phyloP scores from a whole-genome alignment of 1,139 yeast species.

The Nematodospora anomalae region DNA sequence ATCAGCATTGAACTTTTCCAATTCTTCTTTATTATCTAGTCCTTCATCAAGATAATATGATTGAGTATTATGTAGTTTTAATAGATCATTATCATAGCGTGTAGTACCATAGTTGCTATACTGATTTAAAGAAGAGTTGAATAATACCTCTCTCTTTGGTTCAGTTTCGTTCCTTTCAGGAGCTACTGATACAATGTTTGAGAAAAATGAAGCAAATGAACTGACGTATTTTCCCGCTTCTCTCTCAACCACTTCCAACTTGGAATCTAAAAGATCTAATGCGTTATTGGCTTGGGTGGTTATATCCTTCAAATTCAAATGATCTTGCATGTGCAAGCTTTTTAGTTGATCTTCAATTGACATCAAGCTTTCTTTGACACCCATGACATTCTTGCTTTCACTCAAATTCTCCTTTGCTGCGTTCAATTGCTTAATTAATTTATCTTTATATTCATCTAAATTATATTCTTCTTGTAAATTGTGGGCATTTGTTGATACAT shows the following conservation, averaged over 20 bases:
- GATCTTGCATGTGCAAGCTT: slow-evolving; percentile 15
- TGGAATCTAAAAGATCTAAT: slow-evolving; percentile 65
- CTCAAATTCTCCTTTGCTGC: slow-evolving; percentile 28
- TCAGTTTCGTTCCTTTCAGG: slow-evolving; percentile 15
- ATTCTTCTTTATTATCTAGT: slow-evolving; percentile 18
- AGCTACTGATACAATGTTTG: slow-evolving; percentile 48
- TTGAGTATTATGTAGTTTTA: slow-evolving; percentile 39
- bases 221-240: slow-evolving; percentile 60
- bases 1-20: slow-evolving; percentile 43
- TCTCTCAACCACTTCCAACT: slow-evolving; percentile 65
- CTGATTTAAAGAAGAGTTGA: slow-evolving; percentile 20
- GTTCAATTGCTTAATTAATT: slow-evolving; percentile 34
- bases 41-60: slow-evolving; percentile 18
- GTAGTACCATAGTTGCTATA: slow-evolving; percentile 40
- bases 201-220: slow-evolving; percentile 58
- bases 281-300: slow-evolving; percentile 51
- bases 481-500: slow-evolving; percentile 34
- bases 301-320: slow-evolving; percentile 22
- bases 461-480: slow-evolving; percentile 36
- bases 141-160: slow-evolving; percentile 23
- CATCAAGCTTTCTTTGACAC: slow-evolving; percentile 26
- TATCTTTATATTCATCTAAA: slow-evolving; percentile 44
- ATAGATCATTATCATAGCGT: slow-evolving; percentile 42
- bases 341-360: slow-evolving; percentile 36
- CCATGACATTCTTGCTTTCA: slow-evolving; percentile 19